Base-by-base conservation (phyloP, 192 early-diverging fungal species). In the Oehlia diaphana region DNA sequence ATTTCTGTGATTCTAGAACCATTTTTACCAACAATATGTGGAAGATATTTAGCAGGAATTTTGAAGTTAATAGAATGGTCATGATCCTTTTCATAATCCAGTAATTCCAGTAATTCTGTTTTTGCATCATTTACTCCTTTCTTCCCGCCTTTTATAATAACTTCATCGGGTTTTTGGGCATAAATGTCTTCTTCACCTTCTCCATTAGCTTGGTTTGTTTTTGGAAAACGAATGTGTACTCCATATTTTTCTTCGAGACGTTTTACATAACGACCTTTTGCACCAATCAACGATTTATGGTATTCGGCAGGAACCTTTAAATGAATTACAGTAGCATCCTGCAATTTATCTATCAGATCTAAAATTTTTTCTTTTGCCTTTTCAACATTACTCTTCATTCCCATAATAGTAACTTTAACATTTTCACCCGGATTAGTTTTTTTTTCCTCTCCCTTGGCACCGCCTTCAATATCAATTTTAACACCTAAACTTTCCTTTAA, bases 141-240 rank as follows among this genome's bases (percentile, higher is more conserved):
- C 83, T 93, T 94, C 50, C 92, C 91, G 47, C 97, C 97, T 68
- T 91, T 91, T 73, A 99, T 92, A 33, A 86, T 86, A 47, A 99
- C 94, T 77, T 92, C 87, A 81, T 93, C 88, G 19, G 91, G 53
- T 70, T 84, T 85, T 69, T 85, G 85, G 68, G 74, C 74, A 19
- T 81, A 85, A n/a, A 84, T 86, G 12, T 88, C 92, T 9, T 90
- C 91, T 50, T 86, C 87, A 33, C 85, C 79, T 33, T 84, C 88
- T 33, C 71, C 80, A 35, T 62, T 50, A 33, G 82, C 82, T 67
- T 70, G 76, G 63, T 80, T 83, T 63, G 80, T 85, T 39, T 84
- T 91, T 76, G 88, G 95, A 87, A 94, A 95, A 76, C 87, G 83
- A 68, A 95, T 90, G 44, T 86, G 86, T 53, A 94, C 93, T 23